Conservation (phyloP, 257 asterid genomes). For the Penstemon barbatus region DNA sequence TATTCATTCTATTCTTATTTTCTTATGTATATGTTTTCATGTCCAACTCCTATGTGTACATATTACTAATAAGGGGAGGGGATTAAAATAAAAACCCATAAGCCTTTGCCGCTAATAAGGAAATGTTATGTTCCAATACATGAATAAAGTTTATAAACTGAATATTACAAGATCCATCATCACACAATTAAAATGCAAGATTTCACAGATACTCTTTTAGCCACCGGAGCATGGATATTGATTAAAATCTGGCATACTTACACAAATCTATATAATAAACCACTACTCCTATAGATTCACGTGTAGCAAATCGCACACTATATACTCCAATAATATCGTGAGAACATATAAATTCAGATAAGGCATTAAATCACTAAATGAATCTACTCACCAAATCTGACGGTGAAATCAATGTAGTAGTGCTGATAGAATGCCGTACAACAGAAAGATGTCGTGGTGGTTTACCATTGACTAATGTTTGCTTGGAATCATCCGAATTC, state of each 20-base stretch:
- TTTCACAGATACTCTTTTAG: neutral
- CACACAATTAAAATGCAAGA: constrained; percentile 1
- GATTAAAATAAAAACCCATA: neutral
- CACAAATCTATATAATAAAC: neutral
- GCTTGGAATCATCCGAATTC: constrained; percentile 44
- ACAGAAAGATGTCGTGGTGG: constrained; percentile 63
- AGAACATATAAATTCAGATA: neutral
- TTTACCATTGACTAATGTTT: constrained; percentile 33
- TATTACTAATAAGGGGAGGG: neutral
- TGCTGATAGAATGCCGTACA: constrained; percentile 51
- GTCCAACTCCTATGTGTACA: too few species aligned
- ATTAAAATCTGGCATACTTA: neutral
- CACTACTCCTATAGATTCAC: neutral
- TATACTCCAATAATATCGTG: neutral
- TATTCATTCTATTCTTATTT: too few species aligned
- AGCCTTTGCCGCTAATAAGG: neutral
- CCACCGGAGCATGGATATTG: neutral
- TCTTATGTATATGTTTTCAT: too few species aligned
- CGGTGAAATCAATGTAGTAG: constrained; percentile 46
- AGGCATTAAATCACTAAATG: constrained; percentile 11
- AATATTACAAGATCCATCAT: neutral
- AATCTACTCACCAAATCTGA: constrained; percentile 52
- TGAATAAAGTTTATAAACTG: neutral
- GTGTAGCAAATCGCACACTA: constrained; percentile 5
- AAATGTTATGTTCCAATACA: neutral